A percentile compares a stretch with the other conserved stretches of the same genome.
These are phyloP conservation scores for Camellia oleifera DNA, from an alignment of 179 eudicot species.

Conservation along the genomic window DNA sequence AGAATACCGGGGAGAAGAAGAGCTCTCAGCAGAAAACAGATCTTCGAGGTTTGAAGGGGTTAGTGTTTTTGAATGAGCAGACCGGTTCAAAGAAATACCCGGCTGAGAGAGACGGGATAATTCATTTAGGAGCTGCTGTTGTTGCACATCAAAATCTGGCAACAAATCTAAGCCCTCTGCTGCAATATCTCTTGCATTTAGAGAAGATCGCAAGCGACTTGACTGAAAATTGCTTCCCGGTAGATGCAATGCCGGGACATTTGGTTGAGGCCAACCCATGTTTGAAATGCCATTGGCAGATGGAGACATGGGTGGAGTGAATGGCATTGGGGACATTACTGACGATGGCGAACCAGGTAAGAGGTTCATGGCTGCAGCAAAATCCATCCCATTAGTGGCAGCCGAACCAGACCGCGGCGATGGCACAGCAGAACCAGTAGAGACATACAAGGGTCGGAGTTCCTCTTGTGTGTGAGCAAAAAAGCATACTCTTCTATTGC, in stretches of 20 bases:
- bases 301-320: constrained; percentile 70
- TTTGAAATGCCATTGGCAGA: constrained; percentile 39
- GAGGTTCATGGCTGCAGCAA: constrained; percentile 52
- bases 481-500: constrained; percentile 67
- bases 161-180: constrained; percentile 24
- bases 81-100: constrained; percentile 22
- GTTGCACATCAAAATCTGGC: constrained; percentile 26
- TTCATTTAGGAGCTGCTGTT: constrained; percentile 28
- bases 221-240: constrained; percentile 41
- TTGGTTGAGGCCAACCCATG: constrained; percentile 51
- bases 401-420: constrained; percentile 54
- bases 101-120: constrained; percentile 21
- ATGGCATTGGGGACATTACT: constrained; percentile 48
- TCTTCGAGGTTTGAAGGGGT: constrained; percentile 42
- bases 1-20: constrained; percentile 36
- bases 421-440: constrained; percentile 57
- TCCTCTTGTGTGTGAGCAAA: constrained; percentile 68
- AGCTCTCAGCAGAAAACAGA: constrained; percentile 35
- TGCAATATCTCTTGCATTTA: constrained; percentile 38
- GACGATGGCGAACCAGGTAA: constrained; percentile 53
- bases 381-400: constrained; percentile 40
- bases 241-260: constrained; percentile 53
- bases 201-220: constrained; percentile 40
- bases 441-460: constrained; percentile 57
- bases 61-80: constrained; percentile 23